Evolutionary conservation across 768 basidiomycete genomes (phyloP).

Genomic region (Suillus ampliporus): DNA sequence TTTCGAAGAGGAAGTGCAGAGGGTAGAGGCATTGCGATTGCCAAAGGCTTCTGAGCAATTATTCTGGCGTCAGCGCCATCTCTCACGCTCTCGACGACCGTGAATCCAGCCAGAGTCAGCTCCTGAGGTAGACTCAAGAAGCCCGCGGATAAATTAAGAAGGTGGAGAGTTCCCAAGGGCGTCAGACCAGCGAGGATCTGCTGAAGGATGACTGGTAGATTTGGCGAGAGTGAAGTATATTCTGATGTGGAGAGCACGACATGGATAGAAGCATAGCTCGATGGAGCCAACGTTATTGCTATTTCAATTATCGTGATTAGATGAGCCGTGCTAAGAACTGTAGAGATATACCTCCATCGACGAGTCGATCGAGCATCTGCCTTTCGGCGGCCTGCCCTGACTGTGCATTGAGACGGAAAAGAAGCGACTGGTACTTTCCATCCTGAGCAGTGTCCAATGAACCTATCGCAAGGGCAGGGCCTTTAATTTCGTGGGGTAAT

Average conservation of each 20-base stretch:
- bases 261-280: slow-evolving; percentile 68
- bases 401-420: slow-evolving; percentile 61
- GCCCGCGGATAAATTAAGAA: slow-evolving; percentile 57
- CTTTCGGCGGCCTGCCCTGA: slow-evolving; percentile 61
- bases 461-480: slow-evolving; percentile 73
- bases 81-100: slow-evolving; percentile 49
- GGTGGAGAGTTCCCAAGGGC: slow-evolving; percentile 72
- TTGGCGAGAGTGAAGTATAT: slow-evolving; percentile 60
- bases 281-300: slow-evolving; percentile 64
- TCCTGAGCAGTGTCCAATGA: slow-evolving; percentile 79
- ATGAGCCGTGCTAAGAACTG: not conserved
- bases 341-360: slow-evolving; percentile 71
- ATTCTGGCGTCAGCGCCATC: slow-evolving; percentile 48
- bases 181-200: slow-evolving; percentile 64
- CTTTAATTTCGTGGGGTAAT: slow-evolving; percentile 32
- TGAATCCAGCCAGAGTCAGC: slow-evolving; percentile 71
- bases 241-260: slow-evolving; percentile 68
- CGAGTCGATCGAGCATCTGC: slow-evolving; percentile 81
- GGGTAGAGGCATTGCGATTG: slow-evolving; percentile 32
- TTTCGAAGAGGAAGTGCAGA: slow-evolving; percentile 55
- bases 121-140: slow-evolving; percentile 56
- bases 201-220: slow-evolving; percentile 59
- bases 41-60: slow-evolving; percentile 73
- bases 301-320: slow-evolving; percentile 8
- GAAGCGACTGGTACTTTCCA: slow-evolving; percentile 76